phyloP scores from a whole-genome alignment of 169 alveolate genomes.

The Eimeria brunetti region DNA sequence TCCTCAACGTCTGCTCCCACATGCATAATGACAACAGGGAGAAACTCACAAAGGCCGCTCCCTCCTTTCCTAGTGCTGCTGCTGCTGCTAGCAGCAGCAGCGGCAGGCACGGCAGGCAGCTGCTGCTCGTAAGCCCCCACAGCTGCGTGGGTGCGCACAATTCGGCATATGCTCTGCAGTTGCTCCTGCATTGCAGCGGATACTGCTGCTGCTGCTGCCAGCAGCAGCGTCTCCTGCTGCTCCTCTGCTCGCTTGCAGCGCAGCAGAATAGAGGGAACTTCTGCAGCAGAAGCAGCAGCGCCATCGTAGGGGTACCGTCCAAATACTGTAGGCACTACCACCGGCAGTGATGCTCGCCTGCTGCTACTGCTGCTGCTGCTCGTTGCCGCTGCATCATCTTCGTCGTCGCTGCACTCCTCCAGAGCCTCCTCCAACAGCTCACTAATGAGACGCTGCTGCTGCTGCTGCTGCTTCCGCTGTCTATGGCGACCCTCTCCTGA shows the following conservation, averaged over 20 bases:
- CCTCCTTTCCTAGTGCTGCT: background rate
- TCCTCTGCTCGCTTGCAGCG: constrained; percentile 75
- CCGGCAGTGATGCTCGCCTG: background rate
- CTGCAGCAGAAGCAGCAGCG: constrained; percentile 57
- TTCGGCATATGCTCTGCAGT: constrained; percentile 37
- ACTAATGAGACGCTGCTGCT: constrained; percentile 42
- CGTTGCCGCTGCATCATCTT: background rate
- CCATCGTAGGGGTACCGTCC: constrained; percentile 46
- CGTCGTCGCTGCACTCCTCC: constrained; percentile 38
- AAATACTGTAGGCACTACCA: constrained; percentile 38
- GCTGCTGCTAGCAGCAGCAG: constrained; percentile 44
- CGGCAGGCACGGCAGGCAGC: constrained; percentile 1
- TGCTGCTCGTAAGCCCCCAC: constrained; percentile 19
- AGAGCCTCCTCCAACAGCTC: constrained; percentile 50
- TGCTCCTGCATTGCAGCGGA: constrained; percentile 68
- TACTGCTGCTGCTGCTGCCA: constrained; percentile 76
- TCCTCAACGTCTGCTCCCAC: constrained; percentile 76
- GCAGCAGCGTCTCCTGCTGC: constrained; percentile 64
- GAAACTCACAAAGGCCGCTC: constrained; percentile 45
- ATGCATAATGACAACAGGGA: constrained; percentile 70
- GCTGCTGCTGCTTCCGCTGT: constrained; percentile 49
- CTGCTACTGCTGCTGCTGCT: constrained; percentile 53
- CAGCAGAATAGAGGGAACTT: constrained; percentile 62
- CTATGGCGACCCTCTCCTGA: constrained; percentile 10
- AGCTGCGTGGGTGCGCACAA: constrained; percentile 50